Evolutionary conservation across 306 rosid species (phyloP), one percentile per base, ranked within the genome.

Genomic region (Quercus mongolica): DNA sequence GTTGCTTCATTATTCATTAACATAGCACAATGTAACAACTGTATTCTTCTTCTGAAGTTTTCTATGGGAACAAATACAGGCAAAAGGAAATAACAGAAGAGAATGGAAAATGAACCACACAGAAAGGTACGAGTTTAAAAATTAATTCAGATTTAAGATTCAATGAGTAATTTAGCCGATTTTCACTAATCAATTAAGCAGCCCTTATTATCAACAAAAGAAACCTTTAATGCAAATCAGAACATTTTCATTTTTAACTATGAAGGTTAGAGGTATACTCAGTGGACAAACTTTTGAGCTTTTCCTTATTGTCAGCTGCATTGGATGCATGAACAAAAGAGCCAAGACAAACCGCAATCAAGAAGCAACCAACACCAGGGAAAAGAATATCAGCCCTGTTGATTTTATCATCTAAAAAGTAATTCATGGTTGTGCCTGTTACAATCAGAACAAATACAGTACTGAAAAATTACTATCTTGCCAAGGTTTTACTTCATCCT

Each of bases 291-390:
- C 52, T 38, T 0, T 84, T 59, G 67, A 94, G 97, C 87, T 94
- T 94, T 75, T 76, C 88, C 74, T 88, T 84, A 70, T 92, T 89
- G 85, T 94, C 98, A 78, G 90, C 85, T 61, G 90, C 83, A 81
- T 94, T 94, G 77, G 98, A 94, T 74, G 96, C 85, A 87, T 94
- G 97, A 78, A 94, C 93, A 74, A 88, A 88, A 76, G 94, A 89
- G 59, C 96, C 98, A 67, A 92, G 88, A 83, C 93, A 94, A 73
- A 92, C 97, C 2, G 97, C 98, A 46, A 92, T 71, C 83, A 94
- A 84, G 87, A 94, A 94, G 90, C 97, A 92, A 73, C 80, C 98
- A 78, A 94, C 98, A 35, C 98, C 98, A 2, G 97, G 89, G 84
- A 94, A 94, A 85, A 92, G 93, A 79, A 94, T 87, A 85, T 91